A percentile compares a stretch with the other conserved stretches of the same genome.
These are phyloP conservation scores for Salix exigua DNA, from an alignment of 345 rosid genomes.

Conservation along the genomic window DNA sequence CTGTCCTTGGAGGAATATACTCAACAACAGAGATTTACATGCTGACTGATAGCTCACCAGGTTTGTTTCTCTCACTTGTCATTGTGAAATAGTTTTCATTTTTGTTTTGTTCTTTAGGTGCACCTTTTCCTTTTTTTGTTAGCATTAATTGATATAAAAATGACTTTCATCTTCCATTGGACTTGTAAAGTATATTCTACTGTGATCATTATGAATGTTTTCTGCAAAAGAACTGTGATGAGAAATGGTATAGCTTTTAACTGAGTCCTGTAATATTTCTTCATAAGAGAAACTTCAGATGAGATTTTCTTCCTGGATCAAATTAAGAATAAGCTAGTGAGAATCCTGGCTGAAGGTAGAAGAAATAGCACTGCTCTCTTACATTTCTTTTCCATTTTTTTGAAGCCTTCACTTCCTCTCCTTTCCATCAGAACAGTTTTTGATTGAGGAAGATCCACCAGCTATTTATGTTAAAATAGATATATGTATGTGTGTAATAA, in stretches of 20 bases:
- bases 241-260: no score
- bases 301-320: not conserved
- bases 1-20: slow-evolving; percentile 88
- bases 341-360: not conserved
- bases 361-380: not conserved
- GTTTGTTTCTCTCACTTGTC: slow-evolving; percentile 29
- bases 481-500: not conserved
- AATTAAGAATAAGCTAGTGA: not conserved
- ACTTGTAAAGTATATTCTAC: not conserved
- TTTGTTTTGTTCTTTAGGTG: not conserved
- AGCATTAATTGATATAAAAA: not conserved
- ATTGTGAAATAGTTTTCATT: not conserved
- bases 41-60: slow-evolving; percentile 89
- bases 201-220: not conserved
- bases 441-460: slow-evolving; percentile 1
- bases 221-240: not conserved
- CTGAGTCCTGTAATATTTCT: no score
- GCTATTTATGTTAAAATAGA: slow-evolving; percentile 7
- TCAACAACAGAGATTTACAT: slow-evolving; percentile 91
- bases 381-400: not conserved
- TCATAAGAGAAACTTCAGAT: not conserved
- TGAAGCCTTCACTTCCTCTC: not conserved
- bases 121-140: not conserved
- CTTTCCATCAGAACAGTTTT: not conserved
- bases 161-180: not conserved